A percentile compares a stretch with the other conserved stretches of the same genome.
Evolutionary conservation across 768 basidiomycete genomes (phyloP).

Genomic region (Symmetrospora coprosmae): DNA sequence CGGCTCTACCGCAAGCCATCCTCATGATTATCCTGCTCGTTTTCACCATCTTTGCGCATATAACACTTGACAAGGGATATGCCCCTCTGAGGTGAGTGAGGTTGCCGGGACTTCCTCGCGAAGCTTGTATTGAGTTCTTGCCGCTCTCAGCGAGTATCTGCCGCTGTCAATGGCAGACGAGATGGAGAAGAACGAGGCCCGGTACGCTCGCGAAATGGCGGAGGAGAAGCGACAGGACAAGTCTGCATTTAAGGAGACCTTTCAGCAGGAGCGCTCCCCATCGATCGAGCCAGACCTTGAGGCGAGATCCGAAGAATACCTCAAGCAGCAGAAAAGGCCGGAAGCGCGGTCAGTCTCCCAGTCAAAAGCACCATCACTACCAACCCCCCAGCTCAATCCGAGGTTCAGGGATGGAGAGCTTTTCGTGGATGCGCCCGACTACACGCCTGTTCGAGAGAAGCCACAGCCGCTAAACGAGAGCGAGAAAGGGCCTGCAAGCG

Average conservation of each 20-base stretch:
- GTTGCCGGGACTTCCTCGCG: too few species aligned
- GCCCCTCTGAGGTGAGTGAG: too few species aligned
- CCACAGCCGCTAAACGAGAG: not conserved
- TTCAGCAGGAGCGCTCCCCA: too few species aligned
- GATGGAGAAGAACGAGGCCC: not conserved
- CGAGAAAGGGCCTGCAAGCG: not conserved
- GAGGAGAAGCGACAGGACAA: constrained; percentile 5
- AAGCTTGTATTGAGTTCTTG: not conserved
- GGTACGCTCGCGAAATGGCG: constrained; percentile 11
- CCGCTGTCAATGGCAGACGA: constrained; percentile 5
- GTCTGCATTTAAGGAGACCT: too few species aligned
- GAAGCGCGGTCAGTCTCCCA: not conserved
- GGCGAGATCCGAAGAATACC: not conserved
- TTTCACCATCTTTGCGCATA: constrained; percentile 49
- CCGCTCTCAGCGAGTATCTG: constrained; percentile 9
- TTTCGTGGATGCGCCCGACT: not conserved
- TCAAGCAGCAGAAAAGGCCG: not conserved
- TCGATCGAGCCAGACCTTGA: too few species aligned
- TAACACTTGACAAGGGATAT: constrained; percentile 47
- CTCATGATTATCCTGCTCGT: constrained; percentile 74
- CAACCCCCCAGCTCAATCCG: not conserved
- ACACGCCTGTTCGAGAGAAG: not conserved
- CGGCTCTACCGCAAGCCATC: constrained; percentile 54
- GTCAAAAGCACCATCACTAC: not conserved
- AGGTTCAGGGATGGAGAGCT: not conserved